Evolutionary conservation across 1,139 yeast species (phyloP).

Genomic region (Eremothecium coryli): DNA sequence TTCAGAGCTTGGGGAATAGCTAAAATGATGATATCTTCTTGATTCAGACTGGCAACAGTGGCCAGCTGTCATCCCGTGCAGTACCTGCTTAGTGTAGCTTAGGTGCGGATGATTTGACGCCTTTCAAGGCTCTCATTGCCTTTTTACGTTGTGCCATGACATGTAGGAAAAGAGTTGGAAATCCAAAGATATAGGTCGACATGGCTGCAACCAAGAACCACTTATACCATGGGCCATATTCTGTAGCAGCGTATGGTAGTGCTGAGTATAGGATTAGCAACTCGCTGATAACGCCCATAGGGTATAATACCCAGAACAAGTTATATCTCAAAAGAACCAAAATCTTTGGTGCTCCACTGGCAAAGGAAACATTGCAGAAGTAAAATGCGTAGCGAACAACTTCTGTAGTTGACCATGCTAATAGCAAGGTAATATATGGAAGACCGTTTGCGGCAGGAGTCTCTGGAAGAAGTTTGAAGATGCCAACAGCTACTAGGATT

Average conservation of each 20-base stretch:
- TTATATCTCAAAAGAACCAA: conserved; percentile 75
- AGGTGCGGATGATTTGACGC: no score
- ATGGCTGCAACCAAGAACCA: conserved; percentile 48
- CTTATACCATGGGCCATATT: conserved; percentile 45
- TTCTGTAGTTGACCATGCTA: conserved; percentile 91
- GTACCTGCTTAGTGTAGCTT: no score
- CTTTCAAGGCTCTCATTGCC: conserved; percentile 40
- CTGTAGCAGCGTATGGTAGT: conserved; percentile 48
- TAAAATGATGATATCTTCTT: no score
- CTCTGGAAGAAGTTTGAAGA: conserved; percentile 66
- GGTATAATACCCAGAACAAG: conserved; percentile 73
- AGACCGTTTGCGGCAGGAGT: conserved; percentile 45
- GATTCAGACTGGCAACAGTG: no score
- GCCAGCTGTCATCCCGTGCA: no score
- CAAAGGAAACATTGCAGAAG: conserved; percentile 50
- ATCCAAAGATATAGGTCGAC: conserved; percentile 72
- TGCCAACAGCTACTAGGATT: conserved; percentile 72
- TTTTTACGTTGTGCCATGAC: conserved; percentile 83
- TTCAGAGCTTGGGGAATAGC: no score
- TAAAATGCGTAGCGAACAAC: conserved; percentile 80
- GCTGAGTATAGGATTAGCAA: conserved; percentile 60
- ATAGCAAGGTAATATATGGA: conserved; percentile 54
- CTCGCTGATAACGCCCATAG: conserved; percentile 86
- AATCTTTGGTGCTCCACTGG: conserved; percentile 40
- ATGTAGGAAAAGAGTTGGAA: conserved; percentile 74